Conservation (phyloP, 495 filamentous ascomycete species). For the Emericellopsis terricola region DNA sequence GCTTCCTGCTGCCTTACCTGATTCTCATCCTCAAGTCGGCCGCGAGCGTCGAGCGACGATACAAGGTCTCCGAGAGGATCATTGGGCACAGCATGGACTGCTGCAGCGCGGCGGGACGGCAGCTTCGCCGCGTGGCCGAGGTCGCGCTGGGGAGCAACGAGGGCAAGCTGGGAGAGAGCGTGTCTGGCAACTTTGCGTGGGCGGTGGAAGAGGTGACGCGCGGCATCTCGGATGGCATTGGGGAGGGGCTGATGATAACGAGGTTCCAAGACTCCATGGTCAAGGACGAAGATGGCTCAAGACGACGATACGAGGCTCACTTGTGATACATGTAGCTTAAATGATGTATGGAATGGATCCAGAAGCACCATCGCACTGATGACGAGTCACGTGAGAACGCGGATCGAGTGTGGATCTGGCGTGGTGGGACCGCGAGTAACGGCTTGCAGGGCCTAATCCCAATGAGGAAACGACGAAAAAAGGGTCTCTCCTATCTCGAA, state of each 20-base stretch:
- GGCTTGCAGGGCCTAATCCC: too few species aligned
- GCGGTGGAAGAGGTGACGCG: not conserved
- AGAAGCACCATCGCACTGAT: too few species aligned
- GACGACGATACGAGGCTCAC: too few species aligned
- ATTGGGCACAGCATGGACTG: not conserved
- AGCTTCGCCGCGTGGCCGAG: not conserved
- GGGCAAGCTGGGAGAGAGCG: not conserved
- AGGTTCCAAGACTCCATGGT: too few species aligned
- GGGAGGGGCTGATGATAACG: not conserved
- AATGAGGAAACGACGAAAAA: too few species aligned
- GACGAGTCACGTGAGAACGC: too few species aligned
- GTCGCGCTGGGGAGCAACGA: not conserved
- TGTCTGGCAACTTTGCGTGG: not conserved
- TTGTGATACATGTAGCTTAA: too few species aligned
- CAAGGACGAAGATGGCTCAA: too few species aligned
- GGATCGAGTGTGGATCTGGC: too few species aligned
- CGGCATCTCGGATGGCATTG: not conserved
- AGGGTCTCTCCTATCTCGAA: too few species aligned
- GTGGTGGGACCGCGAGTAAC: not conserved
- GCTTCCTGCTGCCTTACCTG: conserved; percentile 1
- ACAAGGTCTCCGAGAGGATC: conserved; percentile 4
- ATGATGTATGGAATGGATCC: too few species aligned
- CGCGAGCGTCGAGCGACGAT: conserved; percentile 5
- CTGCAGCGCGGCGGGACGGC: not conserved
- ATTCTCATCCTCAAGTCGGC: not conserved